These are phyloP conservation scores for Herpetospermum pedunculosum DNA, from an alignment of 306 rosid species.

Conservation along the genomic window DNA sequence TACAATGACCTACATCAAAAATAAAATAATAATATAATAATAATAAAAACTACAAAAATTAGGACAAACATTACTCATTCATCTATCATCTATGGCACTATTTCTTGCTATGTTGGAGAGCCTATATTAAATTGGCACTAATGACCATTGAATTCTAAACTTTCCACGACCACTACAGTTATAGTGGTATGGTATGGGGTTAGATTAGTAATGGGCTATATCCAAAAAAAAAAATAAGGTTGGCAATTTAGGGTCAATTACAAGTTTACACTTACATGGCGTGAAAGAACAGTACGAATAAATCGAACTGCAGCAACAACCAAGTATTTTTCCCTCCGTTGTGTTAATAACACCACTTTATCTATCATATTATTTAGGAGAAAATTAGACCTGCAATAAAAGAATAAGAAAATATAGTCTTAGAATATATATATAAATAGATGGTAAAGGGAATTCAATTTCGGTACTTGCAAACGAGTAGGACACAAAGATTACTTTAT, in stretches of 20 bases:
- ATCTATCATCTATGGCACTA: neutral
- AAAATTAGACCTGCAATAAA: slow-evolving; percentile 62
- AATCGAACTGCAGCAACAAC: slow-evolving; percentile 92
- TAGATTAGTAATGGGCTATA: neutral
- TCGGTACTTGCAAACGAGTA: slow-evolving; percentile 14
- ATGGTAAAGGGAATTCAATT: slow-evolving; percentile 6
- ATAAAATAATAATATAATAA: no score
- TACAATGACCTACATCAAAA: neutral
- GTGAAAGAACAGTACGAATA: slow-evolving; percentile 67
- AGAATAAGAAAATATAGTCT: slow-evolving; percentile 2
- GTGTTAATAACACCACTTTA: slow-evolving; percentile 63
- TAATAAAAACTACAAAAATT: no score
- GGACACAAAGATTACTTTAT: slow-evolving; percentile 54
- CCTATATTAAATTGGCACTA: neutral
- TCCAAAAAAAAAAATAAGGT: neutral
- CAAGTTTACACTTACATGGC: slow-evolving; percentile 44
- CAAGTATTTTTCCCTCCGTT: slow-evolving; percentile 68
- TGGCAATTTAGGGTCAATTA: neutral
- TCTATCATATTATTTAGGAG: slow-evolving; percentile 59
- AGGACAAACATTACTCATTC: neutral
- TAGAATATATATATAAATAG: neutral
- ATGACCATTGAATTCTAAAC: neutral
- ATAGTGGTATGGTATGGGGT: neutral
- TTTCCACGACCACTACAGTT: neutral
- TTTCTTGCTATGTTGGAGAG: neutral